Conservation (phyloP, 768 basidiomycete species). For the Boletus coccyginus region DNA sequence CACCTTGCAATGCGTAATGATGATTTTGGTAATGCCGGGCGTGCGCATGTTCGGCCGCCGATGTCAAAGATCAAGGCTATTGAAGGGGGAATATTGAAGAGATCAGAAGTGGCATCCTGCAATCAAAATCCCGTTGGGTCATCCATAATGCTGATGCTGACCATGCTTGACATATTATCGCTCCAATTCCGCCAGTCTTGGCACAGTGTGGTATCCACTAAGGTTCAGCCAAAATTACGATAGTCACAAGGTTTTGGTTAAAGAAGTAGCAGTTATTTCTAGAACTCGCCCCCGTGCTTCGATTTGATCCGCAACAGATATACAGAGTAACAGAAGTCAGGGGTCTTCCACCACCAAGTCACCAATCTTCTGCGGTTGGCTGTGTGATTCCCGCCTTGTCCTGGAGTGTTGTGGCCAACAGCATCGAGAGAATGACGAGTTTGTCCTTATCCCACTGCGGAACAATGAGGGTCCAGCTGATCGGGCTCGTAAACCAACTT, state of each 20-base stretch:
- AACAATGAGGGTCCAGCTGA: neutral
- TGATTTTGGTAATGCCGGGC: neutral
- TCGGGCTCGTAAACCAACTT: conserved; percentile 19
- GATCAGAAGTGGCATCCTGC: neutral
- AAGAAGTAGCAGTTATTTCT: neutral
- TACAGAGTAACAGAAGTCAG: neutral
- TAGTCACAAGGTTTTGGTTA: neutral
- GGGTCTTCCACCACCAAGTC: neutral
- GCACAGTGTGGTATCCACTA: neutral
- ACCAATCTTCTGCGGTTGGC: conserved; percentile 23
- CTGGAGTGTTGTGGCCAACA: conserved; percentile 36
- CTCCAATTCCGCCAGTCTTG: neutral
- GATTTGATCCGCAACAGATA: conserved; percentile 1
- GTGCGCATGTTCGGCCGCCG: neutral
- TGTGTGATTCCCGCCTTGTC: conserved; percentile 23
- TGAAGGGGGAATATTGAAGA: conserved; percentile 1
- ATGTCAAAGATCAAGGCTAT: conserved; percentile 2
- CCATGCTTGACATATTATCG: neutral
- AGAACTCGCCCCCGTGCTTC: neutral
- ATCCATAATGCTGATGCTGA: neutral
- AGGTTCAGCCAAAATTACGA: neutral
- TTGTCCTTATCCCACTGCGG: conserved; percentile 58
- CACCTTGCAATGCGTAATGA: conserved; percentile 5
- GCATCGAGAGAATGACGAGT: conserved; percentile 46
- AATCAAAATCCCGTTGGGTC: conserved; percentile 1